Evolutionary conservation across 148 eudicot genomes (phyloP).

Genomic region (Diospyros kaki): DNA sequence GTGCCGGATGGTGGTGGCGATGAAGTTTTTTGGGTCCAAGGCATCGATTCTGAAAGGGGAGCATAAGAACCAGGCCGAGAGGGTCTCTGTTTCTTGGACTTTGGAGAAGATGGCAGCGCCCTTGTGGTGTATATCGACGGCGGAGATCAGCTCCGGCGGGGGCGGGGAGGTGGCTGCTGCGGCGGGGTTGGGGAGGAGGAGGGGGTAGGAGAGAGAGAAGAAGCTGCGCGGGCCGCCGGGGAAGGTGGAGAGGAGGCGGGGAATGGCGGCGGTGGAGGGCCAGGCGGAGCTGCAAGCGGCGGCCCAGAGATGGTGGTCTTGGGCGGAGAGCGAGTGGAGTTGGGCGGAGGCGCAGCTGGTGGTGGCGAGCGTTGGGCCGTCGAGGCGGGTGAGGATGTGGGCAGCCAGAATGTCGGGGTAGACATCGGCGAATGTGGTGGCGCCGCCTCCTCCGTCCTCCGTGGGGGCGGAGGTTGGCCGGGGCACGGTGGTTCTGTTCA

Average conservation of each 20-base stretch:
- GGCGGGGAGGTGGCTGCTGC: constrained; percentile 20
- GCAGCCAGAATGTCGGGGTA: constrained; percentile 52
- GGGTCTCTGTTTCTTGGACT: constrained; percentile 58
- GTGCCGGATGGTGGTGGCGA: constrained; percentile 40
- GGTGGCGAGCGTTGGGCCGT: constrained; percentile 64
- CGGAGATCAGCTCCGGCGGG: constrained; percentile 49
- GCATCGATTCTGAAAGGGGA: constrained; percentile 79
- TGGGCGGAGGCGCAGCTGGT: constrained; percentile 49
- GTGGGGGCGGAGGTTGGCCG: too few species aligned
- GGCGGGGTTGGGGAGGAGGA: constrained; percentile 19
- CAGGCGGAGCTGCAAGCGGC: constrained; percentile 56
- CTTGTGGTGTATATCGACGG: constrained; percentile 72
- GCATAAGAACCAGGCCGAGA: constrained; percentile 59
- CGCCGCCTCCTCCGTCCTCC: constrained; percentile 8
- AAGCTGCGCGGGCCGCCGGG: constrained; percentile 46
- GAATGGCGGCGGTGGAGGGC: constrained; percentile 60
- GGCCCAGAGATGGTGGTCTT: constrained; percentile 48
- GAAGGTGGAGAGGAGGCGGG: constrained; percentile 47
- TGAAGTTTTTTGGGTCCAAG: constrained; percentile 58
- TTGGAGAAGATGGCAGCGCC: constrained; percentile 42
- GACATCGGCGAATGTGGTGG: constrained; percentile 39
- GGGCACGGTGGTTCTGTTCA: too few species aligned
- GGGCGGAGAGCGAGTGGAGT: constrained; percentile 48
- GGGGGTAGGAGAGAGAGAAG: constrained; percentile 59
- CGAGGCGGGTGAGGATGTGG: constrained; percentile 64